These are phyloP conservation scores for Cutaneotrichosporon dermatis DNA, from an alignment of 1,284 basidiomycete species.

Conservation along the genomic window DNA sequence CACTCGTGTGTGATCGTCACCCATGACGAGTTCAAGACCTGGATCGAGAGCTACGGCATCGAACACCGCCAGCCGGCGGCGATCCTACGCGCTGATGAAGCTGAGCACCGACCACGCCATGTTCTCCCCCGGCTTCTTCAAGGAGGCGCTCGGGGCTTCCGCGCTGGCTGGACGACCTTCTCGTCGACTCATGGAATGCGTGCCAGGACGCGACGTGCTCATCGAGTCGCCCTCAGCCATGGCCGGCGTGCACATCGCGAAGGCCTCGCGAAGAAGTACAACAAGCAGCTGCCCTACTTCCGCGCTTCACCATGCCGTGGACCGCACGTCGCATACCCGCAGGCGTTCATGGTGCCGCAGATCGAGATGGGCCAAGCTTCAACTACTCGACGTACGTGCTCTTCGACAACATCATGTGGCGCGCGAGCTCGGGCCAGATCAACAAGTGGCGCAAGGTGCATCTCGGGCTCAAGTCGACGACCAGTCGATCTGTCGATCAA, in stretches of 20 bases:
- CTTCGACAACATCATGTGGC: conserved; percentile 98
- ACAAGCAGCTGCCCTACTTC: conserved; percentile 73
- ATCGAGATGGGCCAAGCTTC: conserved; percentile 87
- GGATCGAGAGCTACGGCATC: conserved; percentile 83
- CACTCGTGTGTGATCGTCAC: conserved; percentile 49
- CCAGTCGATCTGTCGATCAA: conserved; percentile 9
- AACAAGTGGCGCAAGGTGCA: conserved; percentile 85
- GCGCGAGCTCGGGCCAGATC: conserved; percentile 85
- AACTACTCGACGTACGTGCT: conserved; percentile 78
- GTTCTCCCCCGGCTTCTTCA: conserved; percentile 78
- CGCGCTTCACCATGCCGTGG: conserved; percentile 76
- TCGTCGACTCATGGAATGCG: conserved; percentile 89
- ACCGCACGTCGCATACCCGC: conserved; percentile 77
- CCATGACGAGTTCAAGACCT: conserved; percentile 88
- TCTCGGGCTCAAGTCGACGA: conserved; percentile 70
- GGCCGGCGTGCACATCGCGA: conserved; percentile 99
- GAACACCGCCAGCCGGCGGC: conserved; percentile 73
- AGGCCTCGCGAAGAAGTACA: conserved; percentile 56
- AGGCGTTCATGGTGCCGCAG: conserved; percentile 95
- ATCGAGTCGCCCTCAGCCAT: conserved; percentile 95
- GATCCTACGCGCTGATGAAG: conserved; percentile 91
- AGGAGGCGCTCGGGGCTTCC: conserved; percentile 72
- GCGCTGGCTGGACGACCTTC: conserved; percentile 95
- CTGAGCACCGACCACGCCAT: conserved; percentile 65
- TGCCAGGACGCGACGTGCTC: conserved; percentile 88